Evolutionary conservation across 768 basidiomycete genomes (phyloP).

Genomic region (Tricholoma sp.): DNA sequence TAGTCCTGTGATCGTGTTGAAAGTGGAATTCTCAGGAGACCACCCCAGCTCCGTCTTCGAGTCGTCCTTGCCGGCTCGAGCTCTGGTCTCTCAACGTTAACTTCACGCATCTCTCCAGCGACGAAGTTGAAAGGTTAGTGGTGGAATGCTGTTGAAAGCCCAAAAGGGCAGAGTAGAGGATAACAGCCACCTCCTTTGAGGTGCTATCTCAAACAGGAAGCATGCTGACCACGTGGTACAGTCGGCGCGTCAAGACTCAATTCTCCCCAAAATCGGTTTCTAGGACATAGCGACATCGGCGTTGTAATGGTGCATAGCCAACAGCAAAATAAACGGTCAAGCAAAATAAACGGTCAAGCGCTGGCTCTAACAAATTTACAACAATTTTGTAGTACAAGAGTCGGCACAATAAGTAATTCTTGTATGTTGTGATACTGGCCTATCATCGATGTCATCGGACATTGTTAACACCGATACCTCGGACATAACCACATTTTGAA

Average conservation of each 20-base stretch:
- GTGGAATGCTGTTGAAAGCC: neutral
- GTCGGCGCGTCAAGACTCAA: neutral
- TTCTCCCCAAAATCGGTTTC: too few species aligned
- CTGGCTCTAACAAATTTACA: too few species aligned
- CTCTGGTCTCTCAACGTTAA: constrained; percentile 5
- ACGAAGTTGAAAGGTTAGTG: neutral
- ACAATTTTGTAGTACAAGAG: too few species aligned
- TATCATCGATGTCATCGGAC: too few species aligned
- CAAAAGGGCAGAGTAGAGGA: neutral
- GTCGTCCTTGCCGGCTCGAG: constrained; percentile 5
- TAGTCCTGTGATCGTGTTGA: constrained; percentile 23
- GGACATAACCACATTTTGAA: too few species aligned
- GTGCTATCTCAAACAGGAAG: neutral
- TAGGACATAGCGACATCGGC: too few species aligned
- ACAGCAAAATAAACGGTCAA: too few species aligned
- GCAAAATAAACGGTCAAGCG: too few species aligned
- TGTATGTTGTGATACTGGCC: too few species aligned
- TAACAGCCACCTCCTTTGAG: constrained; percentile 1
- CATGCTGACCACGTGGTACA: neutral
- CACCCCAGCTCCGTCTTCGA: constrained; percentile 27
- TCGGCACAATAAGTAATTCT: too few species aligned
- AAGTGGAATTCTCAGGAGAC: constrained; percentile 30
- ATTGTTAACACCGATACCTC: too few species aligned
- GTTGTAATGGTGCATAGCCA: too few species aligned
- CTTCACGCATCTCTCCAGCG: constrained; percentile 2